Conservation (phyloP, 495 filamentous ascomycete species). For the Aspergillus heteromorphus region DNA sequence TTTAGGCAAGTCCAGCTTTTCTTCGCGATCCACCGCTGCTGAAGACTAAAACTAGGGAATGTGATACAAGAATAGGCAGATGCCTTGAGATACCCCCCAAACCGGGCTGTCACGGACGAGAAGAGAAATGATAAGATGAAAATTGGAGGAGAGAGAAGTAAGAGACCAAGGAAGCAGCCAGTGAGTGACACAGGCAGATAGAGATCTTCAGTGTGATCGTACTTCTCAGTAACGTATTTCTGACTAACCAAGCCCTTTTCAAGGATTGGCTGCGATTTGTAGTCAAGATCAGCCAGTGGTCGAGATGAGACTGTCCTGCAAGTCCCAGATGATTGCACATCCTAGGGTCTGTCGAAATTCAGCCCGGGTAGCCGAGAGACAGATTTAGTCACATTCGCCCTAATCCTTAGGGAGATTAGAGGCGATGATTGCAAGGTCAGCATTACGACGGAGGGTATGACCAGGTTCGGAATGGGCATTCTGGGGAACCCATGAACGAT, state of each 20-base stretch:
- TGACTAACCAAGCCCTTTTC: constrained; percentile 1
- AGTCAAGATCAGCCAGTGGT: constrained; percentile 8
- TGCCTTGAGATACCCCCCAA: background rate
- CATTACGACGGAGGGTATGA: background rate
- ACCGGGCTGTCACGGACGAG: constrained; percentile 1
- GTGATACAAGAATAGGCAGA: constrained; percentile 13
- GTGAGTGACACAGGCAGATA: constrained; percentile 12
- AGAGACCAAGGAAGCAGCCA: constrained; percentile 1
- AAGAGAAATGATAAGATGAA: constrained; percentile 4
- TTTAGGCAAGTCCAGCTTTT: background rate
- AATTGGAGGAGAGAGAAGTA: constrained; percentile 1
- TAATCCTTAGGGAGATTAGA: constrained; percentile 8
- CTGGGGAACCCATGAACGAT: constrained; percentile 16
- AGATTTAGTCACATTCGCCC: constrained; percentile 9
- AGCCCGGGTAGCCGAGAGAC: background rate
- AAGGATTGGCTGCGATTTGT: background rate
- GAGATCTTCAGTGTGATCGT: constrained; percentile 16
- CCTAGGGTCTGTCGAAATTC: background rate
- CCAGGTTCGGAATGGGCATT: constrained; percentile 13
- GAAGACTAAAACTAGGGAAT: constrained; percentile 3
- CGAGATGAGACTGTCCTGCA: constrained; percentile 8
- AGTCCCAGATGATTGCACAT: constrained; percentile 1
- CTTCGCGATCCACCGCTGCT: background rate
- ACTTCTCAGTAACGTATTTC: constrained; percentile 1
- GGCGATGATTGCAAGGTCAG: constrained; percentile 7